Evolutionary conservation across 208 protist genomes (phyloP).

Genomic region (Novymonas esmeraldas): DNA sequence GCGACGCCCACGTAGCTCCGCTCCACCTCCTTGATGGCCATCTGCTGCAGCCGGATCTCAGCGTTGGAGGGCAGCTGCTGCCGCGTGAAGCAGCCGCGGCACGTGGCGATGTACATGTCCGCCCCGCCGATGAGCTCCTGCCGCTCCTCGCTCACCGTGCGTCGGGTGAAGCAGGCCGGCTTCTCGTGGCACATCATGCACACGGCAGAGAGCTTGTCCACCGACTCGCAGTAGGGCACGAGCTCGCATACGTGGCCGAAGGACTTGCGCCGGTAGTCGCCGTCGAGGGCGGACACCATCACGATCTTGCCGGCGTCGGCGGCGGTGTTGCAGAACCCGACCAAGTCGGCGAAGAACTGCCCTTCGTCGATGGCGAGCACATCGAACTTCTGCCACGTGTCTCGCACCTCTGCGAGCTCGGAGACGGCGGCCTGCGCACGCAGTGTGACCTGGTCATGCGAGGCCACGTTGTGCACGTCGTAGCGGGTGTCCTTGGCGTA

Average conservation of each 20-base stretch:
- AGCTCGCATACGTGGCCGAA: constrained; percentile 90
- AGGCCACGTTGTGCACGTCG: constrained; percentile 67
- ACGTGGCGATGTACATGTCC: constrained; percentile 95
- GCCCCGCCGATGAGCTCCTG: constrained; percentile 93
- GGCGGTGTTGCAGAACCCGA: constrained; percentile 79
- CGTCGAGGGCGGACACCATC: constrained; percentile 94
- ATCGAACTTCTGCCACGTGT: constrained; percentile 73
- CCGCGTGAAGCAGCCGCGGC: constrained; percentile 79
- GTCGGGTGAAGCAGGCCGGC: constrained; percentile 87
- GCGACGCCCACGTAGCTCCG: constrained; percentile 15
- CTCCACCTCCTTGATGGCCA: constrained; percentile 42
- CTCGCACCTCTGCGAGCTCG: constrained; percentile 57
- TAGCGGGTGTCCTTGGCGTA: constrained; percentile 92
- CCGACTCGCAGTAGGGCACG: constrained; percentile 83
- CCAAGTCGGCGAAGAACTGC: constrained; percentile 95
- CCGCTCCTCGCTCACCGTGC: constrained; percentile 61
- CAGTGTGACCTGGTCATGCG: constrained; percentile 80
- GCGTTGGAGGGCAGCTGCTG: constrained; percentile 29
- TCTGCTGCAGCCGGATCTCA: constrained; percentile 27
- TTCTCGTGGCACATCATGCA: constrained; percentile 88
- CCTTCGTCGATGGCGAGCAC: constrained; percentile 94
- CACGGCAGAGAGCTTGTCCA: constrained; percentile 93
- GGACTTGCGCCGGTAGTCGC: constrained; percentile 90
- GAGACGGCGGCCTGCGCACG: constrained; percentile 66
- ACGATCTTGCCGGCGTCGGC: constrained; percentile 93